These are phyloP conservation scores for Scutellaria barbata DNA, from an alignment of 257 asterid genomes.

Conservation along the genomic window DNA sequence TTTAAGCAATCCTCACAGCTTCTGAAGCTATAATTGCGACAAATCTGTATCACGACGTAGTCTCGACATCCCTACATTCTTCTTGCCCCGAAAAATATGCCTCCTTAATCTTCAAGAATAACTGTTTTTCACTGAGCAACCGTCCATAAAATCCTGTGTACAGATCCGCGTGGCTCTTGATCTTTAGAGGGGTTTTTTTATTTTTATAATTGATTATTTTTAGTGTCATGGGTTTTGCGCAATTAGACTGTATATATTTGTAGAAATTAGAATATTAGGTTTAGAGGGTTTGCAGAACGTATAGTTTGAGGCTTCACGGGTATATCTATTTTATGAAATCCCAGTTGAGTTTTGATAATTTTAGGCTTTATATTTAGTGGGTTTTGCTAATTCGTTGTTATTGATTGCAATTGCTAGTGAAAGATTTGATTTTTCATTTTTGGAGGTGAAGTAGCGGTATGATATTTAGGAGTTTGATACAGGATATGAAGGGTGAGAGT, in stretches of 20 bases:
- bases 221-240: slow-evolving; percentile 30
- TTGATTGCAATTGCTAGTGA: background rate
- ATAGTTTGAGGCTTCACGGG: background rate
- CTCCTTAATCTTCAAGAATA: no score
- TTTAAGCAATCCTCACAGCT: no score
- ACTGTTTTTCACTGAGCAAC: no score
- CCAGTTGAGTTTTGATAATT: slow-evolving; percentile 9
- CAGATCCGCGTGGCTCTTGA: slow-evolving; percentile 44
- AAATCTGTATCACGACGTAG: no score
- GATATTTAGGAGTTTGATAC: slow-evolving; percentile 59
- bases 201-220: background rate
- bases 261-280: slow-evolving; percentile 28
- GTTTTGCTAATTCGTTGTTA: slow-evolving; percentile 7
- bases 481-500: slow-evolving; percentile 62
- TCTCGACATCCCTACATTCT: no score
- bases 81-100: no score
- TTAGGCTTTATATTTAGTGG: slow-evolving; percentile 3
- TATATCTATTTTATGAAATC: background rate
- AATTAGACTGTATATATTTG: slow-evolving; percentile 20
- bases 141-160: background rate
- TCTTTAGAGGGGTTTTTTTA: slow-evolving; percentile 13
- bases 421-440: background rate
- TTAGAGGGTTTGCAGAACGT: slow-evolving; percentile 8
- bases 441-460: slow-evolving; percentile 32
- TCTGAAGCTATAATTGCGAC: no score